These are phyloP conservation scores for Albophoma yamanashiensis DNA, from an alignment of 2,329 filamentous ascomycete genomes.

Conservation along the genomic window DNA sequence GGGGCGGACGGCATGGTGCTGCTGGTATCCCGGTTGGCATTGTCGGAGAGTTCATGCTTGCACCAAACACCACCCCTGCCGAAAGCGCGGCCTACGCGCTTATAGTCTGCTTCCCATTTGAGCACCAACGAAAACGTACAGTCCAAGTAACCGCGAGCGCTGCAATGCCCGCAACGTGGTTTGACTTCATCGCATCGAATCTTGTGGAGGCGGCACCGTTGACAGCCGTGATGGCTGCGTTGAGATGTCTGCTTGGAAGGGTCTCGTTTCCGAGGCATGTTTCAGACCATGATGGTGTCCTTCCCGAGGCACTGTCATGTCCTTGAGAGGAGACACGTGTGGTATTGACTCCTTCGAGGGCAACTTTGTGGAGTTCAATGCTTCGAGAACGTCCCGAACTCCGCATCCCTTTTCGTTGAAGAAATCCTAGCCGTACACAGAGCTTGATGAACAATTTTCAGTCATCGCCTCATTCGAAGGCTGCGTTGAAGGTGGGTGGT, in stretches of 20 bases:
- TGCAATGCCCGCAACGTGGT: slow-evolving; percentile 10
- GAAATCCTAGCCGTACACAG: not conserved
- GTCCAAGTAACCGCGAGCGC: slow-evolving; percentile 8
- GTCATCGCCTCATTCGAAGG: not conserved
- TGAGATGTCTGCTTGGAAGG: slow-evolving; percentile 5
- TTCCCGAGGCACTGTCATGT: not conserved
- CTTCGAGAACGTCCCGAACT: not conserved
- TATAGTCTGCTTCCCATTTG: slow-evolving; percentile 20
- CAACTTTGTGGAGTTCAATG: not conserved
- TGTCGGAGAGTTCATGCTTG: slow-evolving; percentile 5
- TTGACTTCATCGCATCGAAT: slow-evolving; percentile 11
- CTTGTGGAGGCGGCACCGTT: slow-evolving; percentile 12
- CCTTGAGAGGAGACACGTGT: not conserved
- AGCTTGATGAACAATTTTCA: not conserved
- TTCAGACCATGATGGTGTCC: not conserved
- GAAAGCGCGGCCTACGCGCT: slow-evolving; percentile 14
- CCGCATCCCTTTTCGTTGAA: not conserved
- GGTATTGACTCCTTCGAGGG: not conserved
- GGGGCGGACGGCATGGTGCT: not conserved
- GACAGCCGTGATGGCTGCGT: slow-evolving; percentile 12
- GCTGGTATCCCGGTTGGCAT: not conserved
- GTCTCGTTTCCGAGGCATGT: slow-evolving; percentile 2
- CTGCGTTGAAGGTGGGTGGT: not conserved
- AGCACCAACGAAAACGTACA: slow-evolving; percentile 1
- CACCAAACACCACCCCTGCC: slow-evolving; percentile 18